Evolutionary conservation across 305 asterid genomes (phyloP).

Genomic region (Withania somnifera): DNA sequence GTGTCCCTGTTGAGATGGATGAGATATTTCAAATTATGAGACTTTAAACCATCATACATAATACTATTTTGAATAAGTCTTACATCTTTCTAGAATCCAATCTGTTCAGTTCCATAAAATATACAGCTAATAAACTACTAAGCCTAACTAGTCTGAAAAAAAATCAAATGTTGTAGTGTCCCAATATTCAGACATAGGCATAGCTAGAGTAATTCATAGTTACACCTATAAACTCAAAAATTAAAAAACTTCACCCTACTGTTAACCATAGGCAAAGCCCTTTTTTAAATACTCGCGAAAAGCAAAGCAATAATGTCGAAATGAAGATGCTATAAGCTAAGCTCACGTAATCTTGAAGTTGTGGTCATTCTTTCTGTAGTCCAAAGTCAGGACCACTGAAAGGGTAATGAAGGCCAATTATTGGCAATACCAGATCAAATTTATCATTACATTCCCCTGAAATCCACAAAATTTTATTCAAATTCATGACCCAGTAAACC

Average conservation of each 20-base stretch:
- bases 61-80: neutral
- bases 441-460: neutral
- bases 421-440: neutral
- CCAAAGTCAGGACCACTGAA: neutral
- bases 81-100: neutral
- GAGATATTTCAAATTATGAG: neutral
- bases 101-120: neutral
- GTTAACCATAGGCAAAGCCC: neutral
- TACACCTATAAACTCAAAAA: neutral
- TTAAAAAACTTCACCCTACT: neutral
- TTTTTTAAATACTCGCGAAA: neutral
- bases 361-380: neutral
- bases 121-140: neutral
- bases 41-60: neutral
- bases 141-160: slow-evolving; percentile 1
- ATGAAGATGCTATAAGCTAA: neutral
- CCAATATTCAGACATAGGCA: neutral
- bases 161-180: neutral
- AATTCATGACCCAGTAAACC: neutral
- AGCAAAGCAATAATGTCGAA: neutral
- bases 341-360: neutral
- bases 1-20: neutral
- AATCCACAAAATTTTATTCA: neutral
- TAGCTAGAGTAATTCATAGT: neutral
- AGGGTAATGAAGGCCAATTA: neutral